A percentile compares a stretch with the other conserved stretches of the same genome.
Evolutionary conservation across 805 yeast species (phyloP).

Genomic region (Cyberlindnera nakhonratchasimensis): DNA sequence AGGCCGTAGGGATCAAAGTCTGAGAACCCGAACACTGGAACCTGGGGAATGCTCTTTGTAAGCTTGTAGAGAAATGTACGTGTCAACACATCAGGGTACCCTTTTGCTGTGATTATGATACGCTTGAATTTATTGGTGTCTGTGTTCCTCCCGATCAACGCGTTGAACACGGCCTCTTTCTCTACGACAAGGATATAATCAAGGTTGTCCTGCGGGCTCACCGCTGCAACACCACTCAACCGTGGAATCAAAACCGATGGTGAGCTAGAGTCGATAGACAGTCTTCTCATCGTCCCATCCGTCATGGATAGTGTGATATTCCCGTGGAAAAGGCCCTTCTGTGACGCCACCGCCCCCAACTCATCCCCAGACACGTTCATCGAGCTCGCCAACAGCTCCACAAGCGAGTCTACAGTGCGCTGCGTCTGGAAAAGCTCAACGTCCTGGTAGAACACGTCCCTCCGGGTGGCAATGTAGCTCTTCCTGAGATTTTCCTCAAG

Average conservation of each 20-base stretch:
- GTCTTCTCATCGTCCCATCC: conserved; percentile 4
- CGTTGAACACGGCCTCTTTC: conserved; percentile 49
- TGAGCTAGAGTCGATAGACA: conserved; percentile 3
- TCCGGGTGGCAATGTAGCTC: conserved; percentile 31
- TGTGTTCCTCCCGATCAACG: conserved; percentile 18
- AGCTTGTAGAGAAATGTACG: conserved; percentile 38
- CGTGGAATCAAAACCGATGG: conserved; percentile 39
- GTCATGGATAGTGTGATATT: conserved; percentile 18
- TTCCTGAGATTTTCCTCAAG: conserved; percentile 20
- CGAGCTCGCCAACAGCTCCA: conserved; percentile 38
- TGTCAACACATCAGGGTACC: conserved; percentile 63
- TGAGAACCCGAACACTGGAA: conserved; percentile 44
- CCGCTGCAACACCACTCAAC: conserved; percentile 25
- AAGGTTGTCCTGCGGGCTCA: conserved; percentile 8
- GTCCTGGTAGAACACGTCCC: conserved; percentile 65
- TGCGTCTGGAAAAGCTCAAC: conserved; percentile 51
- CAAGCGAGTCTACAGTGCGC: conserved; percentile 35
- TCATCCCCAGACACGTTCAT: conserved; percentile 38
- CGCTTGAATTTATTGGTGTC: conserved; percentile 14
- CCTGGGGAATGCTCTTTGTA: conserved; percentile 19
- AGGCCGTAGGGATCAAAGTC: conserved; percentile 71
- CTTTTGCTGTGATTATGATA: conserved; percentile 60
- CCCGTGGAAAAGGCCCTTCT: conserved; percentile 56
- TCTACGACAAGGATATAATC: conserved; percentile 43
- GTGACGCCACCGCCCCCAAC: conserved; percentile 53